Percentiles rank a stretch among this genome's conserved stretches.
Evolutionary conservation across 257 asterid species (phyloP).

Genomic region (Nicotiana tomentosiformis): DNA sequence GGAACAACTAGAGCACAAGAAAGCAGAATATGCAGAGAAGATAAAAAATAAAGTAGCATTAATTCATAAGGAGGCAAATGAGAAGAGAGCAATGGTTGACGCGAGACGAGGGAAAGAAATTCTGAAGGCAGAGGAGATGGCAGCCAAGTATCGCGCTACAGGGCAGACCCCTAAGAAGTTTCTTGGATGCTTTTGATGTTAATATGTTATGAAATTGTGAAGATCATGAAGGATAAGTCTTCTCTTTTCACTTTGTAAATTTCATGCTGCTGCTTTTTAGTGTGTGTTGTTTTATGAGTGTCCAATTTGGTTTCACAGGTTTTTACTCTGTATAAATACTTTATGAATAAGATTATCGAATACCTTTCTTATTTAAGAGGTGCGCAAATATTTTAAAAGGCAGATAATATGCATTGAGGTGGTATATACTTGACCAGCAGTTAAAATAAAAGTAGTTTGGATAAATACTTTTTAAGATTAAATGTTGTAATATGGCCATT

Average conservation of each 20-base stretch:
- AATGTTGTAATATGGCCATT: too few species aligned
- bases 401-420: too few species aligned
- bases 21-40: slow-evolving; percentile 58
- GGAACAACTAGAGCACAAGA: slow-evolving; percentile 67
- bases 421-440: too few species aligned
- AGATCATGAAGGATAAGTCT: neutral
- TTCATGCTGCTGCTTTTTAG: neutral
- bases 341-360: too few species aligned
- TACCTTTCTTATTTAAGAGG: too few species aligned
- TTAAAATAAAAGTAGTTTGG: too few species aligned
- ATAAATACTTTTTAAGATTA: too few species aligned
- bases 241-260: slow-evolving; percentile 3
- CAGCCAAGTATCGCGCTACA: slow-evolving; percentile 64
- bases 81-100: slow-evolving; percentile 58
- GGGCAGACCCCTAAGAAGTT: slow-evolving; percentile 42
- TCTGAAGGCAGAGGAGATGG: slow-evolving; percentile 56
- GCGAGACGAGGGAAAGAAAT: slow-evolving; percentile 51
- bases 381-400: too few species aligned
- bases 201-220: neutral
- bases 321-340: neutral
- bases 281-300: slow-evolving; percentile 9
- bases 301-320: neutral
- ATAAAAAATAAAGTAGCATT: slow-evolving; percentile 57
- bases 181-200: slow-evolving; percentile 50
- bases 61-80: slow-evolving; percentile 65